Conservation (phyloP, 306 rosid genomes). For the Quillaja saponaria region DNA sequence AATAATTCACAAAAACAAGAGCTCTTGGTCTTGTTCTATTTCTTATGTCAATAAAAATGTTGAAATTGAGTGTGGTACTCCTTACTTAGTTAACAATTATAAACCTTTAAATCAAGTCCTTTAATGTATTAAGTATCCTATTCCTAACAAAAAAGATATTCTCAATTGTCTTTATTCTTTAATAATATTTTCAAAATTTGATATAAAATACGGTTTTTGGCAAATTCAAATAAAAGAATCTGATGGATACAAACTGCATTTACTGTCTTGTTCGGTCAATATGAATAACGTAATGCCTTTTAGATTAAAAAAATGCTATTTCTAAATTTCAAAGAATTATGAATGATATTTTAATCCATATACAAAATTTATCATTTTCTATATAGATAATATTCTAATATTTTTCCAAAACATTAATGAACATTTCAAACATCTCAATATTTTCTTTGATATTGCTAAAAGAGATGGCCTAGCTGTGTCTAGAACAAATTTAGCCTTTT, state of each 20-base stretch:
- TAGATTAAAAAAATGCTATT: not conserved
- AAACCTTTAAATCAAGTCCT: not conserved
- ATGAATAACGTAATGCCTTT: not conserved
- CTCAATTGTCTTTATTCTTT: not conserved
- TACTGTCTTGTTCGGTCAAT: not conserved
- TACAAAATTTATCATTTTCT: no score
- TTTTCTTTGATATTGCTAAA: no score
- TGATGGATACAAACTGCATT: not conserved
- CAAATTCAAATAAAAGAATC: not conserved
- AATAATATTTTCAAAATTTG: not conserved
- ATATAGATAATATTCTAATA: no score
- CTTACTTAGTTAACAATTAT: not conserved
- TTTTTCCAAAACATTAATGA: no score
- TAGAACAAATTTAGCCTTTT: not conserved
- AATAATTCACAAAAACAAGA: no score
- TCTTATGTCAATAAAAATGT: not conserved
- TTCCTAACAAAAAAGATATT: not conserved
- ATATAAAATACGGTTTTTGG: not conserved
- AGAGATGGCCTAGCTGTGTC: not conserved
- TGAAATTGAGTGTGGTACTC: not conserved
- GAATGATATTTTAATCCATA: no score
- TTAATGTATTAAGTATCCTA: not conserved
- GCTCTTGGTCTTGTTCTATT: no score
- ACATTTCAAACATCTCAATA: no score
- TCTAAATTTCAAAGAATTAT: not conserved